Evolutionary conservation across 371 early-diverging fungal genomes (phyloP), one percentile per base, ranked within the genome.

Genomic region (Rozella allomycis): DNA sequence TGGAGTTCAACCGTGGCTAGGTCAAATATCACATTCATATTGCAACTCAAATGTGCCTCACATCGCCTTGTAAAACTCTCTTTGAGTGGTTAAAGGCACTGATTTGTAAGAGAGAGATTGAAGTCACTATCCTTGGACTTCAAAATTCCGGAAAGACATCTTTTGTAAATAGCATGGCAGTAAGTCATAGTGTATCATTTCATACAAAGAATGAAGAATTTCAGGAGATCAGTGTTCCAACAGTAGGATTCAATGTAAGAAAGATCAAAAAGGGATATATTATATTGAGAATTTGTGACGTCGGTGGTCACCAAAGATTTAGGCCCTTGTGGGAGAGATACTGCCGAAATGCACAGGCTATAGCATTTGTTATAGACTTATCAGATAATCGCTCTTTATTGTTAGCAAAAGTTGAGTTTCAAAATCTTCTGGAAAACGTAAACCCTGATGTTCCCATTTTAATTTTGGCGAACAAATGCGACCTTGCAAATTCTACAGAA

Each of bases 401-500:
- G 21, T 82, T 82, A 34, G 88, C 91, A 11, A 61, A 75, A 32
- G 75, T 74, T 19, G 96, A 94, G 50, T 67, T 94, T 19, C 75
- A 80, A 54, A 72, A 59, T 31, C 47, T 94, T 26, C 52, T 94
- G 38, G 84, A 85, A 37, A 84, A 84, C 45, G 84, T 87, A 14
- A 77, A 76, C 45, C 59, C 93, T 34, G 70, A 74, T 4, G 75
- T 93, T 26, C 96, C 96, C 6, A 74, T 94, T 18, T 67, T 98
- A 30, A 86, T 98, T 20, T 67, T 97, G 17, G 97, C 91, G n/a
- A 96, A 96, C 54, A 97, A 98, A 67, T 96, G 93, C 47, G 98
- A 98, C 55, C 52, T 93, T 40, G 70, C 74, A n/a, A 71, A 67
- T 10, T 84, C 93, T 17, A 52, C 88, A 39, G 66, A 67, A 2